phyloP scores from a whole-genome alignment of 495 filamentous ascomycete genomes.

The Aspergillus mulundensis region DNA sequence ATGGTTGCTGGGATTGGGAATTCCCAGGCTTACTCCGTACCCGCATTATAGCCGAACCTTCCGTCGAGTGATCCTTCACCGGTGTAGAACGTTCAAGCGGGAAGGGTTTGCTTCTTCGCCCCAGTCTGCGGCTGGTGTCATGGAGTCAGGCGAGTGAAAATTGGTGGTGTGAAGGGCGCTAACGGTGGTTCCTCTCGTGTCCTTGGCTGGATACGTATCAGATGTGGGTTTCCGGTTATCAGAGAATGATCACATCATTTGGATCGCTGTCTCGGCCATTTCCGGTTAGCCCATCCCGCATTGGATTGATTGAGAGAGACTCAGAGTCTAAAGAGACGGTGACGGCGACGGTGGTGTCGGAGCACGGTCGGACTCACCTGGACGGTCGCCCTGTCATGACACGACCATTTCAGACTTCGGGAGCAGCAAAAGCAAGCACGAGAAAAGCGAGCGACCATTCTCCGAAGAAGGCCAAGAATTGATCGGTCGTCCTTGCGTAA shows the following conservation, averaged over 20 bases:
- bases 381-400: too few relatives aligned
- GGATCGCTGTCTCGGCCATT: slow-evolving; percentile 5
- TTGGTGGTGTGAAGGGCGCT: slow-evolving; percentile 1
- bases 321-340: neutral
- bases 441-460: slow-evolving; percentile 9
- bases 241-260: slow-evolving; percentile 17
- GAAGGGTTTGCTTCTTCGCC: neutral
- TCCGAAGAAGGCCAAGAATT: slow-evolving; percentile 14
- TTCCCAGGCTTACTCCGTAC: neutral
- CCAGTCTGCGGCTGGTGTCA: slow-evolving; percentile 6
- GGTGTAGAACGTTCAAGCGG: neutral
- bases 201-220: neutral
- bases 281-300: slow-evolving; percentile 1
- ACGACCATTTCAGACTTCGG: too few relatives aligned
- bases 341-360: neutral
- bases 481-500: slow-evolving; percentile 36
- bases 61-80: slow-evolving; percentile 8
- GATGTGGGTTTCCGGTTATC: neutral
- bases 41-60: slow-evolving; percentile 15
- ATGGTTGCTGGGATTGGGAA: neutral
- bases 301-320: slow-evolving; percentile 8
- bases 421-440: too few relatives aligned
- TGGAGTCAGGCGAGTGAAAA: neutral
- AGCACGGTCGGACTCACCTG: neutral
- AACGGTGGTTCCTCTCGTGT: slow-evolving; percentile 2